Base-by-base conservation (phyloP, 129 eudicot genomes). In the Arctium lappa region DNA sequence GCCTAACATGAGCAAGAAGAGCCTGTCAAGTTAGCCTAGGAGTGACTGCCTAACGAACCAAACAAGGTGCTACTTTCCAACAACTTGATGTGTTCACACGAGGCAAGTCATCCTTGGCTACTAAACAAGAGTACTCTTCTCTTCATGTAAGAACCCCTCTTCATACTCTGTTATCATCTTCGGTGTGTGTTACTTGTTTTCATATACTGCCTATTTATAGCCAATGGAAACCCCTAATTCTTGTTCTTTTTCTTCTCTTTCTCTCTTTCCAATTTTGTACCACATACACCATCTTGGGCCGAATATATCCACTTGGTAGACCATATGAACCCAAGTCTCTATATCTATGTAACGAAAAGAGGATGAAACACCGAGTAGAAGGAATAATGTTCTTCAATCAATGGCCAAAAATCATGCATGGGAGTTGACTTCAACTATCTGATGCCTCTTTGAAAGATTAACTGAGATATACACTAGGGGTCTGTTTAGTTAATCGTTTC, bases 141-240 rank as follows among this genome's bases (percentile, higher is more conserved):
- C 10, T 79, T 65, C 82, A 66, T 79, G 82, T 65, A 65, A 79
- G 82, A 79, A 40, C 82, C 12, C 3, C 81, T 65, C 81, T 78
- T 63, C 60, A 15, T 37, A 62, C 27, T 62, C 15, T 37, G 37
- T 63, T 36, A 63, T 37, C 33, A 4, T 6, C 42, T 62, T 36
- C 38, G 27, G 18, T 38, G 37, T 78, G 73, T 31, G 6, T 60
- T 77, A 77, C 72, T 63, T 8, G 38, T 37, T 37, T 62, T 37
- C 38, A 56, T 62, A 37, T 11, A 63, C 12, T 15, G 27, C 32
- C 36, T 78, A 78, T 78, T 77, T 77, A 77, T 77, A 37, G 81
- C 73, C 53, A n/a, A 77, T 34, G 56, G n/a, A 62, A n/a, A 22
- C 1, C 0, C 3, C 38, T 22, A n/a, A 18, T 6, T 60, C 53